These are phyloP conservation scores for Ustilago trichophora DNA, from an alignment of 1,284 basidiomycete genomes.

Conservation along the genomic window DNA sequence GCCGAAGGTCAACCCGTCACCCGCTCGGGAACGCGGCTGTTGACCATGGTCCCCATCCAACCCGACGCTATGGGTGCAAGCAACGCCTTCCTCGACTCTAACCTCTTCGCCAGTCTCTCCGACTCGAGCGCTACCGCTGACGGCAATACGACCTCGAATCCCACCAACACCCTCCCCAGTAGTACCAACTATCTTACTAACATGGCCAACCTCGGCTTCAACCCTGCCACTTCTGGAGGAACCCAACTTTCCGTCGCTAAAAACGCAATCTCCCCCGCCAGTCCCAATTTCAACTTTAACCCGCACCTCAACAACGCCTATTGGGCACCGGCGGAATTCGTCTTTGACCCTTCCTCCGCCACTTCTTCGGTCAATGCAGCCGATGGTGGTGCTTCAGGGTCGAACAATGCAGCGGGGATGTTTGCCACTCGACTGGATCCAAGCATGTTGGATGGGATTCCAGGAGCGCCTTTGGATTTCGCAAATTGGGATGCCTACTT, in stretches of 20 bases:
- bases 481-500: constrained; percentile 53
- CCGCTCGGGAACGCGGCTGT: constrained; percentile 42
- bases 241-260: constrained; percentile 27
- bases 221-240: background rate
- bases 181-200: no score
- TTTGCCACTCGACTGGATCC: constrained; percentile 26
- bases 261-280: constrained; percentile 27
- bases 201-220: constrained; percentile 9
- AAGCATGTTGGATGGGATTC: constrained; percentile 45
- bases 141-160: constrained; percentile 5
- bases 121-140: background rate
- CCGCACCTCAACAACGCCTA: constrained; percentile 53
- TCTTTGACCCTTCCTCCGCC: constrained; percentile 1
- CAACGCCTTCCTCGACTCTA: constrained; percentile 31
- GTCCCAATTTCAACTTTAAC: constrained; percentile 51
- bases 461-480: constrained; percentile 48
- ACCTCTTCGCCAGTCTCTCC: constrained; percentile 11
- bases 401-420: constrained; percentile 9
- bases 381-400: background rate
- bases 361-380: background rate
- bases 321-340: constrained; percentile 39
- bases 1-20: constrained; percentile 47
- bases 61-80: constrained; percentile 14
- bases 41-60: constrained; percentile 52
- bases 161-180: no score